Conservation (phyloP, 352 stramenopile genomes). For the Phytophthora uliginosa region DNA sequence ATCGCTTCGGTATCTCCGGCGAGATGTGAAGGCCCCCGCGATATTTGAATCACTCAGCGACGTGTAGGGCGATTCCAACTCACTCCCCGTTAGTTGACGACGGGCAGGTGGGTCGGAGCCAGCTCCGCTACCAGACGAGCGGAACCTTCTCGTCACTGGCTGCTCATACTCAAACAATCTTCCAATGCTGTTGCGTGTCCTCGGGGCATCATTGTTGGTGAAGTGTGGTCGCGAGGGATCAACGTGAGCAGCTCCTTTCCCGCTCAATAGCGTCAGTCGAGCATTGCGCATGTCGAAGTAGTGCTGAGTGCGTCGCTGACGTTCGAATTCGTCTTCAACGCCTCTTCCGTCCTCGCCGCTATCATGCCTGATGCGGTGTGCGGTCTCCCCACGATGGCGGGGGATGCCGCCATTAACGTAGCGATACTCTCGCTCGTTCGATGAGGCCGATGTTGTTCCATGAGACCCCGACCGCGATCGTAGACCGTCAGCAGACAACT, state of each 20-base stretch:
- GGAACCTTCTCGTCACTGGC: constrained; percentile 9
- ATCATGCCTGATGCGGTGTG: constrained; percentile 10
- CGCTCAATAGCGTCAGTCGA: constrained; percentile 30
- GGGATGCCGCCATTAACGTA: constrained; percentile 23
- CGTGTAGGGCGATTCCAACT: constrained; percentile 35
- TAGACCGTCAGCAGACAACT: constrained; percentile 41
- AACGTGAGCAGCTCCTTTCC: constrained; percentile 1
- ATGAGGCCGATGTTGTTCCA: neutral
- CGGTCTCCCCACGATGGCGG: constrained; percentile 11
- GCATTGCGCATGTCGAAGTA: constrained; percentile 46
- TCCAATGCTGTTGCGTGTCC: constrained; percentile 11
- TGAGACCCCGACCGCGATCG: constrained; percentile 29
- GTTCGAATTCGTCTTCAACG: constrained; percentile 14
- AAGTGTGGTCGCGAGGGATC: neutral
- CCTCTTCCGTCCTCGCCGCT: constrained; percentile 19
- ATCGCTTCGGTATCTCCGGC: constrained; percentile 28
- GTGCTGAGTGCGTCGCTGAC: constrained; percentile 33
- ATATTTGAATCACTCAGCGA: constrained; percentile 34
- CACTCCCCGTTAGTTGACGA: constrained; percentile 1
- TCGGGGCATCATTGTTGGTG: neutral
- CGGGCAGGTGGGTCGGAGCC: constrained; percentile 20
- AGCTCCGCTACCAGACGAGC: constrained; percentile 15
- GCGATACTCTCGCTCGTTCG: constrained; percentile 16
- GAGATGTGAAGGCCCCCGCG: constrained; percentile 25
- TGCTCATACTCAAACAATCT: constrained; percentile 23